Conservation (phyloP, 805 yeast genomes). For the Sugiyamaella smithiae region DNA sequence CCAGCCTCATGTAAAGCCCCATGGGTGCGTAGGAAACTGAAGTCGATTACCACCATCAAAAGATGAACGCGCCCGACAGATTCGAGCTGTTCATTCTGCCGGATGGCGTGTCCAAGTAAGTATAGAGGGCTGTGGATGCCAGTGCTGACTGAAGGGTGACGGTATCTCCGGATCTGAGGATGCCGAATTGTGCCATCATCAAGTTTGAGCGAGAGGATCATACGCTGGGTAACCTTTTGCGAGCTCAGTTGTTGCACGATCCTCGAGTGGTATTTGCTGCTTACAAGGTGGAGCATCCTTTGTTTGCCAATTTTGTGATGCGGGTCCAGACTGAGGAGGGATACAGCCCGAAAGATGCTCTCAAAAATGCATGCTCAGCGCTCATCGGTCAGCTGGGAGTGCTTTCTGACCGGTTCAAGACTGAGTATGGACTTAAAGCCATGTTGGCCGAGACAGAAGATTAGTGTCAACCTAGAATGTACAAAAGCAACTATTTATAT, state of each 20-base stretch:
- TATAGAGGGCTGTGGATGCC: too few species aligned
- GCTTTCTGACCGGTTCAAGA: slow-evolving; percentile 72
- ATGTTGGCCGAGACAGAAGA: slow-evolving; percentile 37
- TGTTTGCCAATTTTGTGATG: slow-evolving; percentile 91
- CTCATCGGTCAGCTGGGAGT: slow-evolving; percentile 75
- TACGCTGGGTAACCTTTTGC: slow-evolving; percentile 85
- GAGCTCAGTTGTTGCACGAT: slow-evolving; percentile 83
- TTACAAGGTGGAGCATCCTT: slow-evolving; percentile 95
- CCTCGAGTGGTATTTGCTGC: slow-evolving; percentile 93
- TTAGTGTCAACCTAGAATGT: too few species aligned
- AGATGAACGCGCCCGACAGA: slow-evolving; percentile 99
- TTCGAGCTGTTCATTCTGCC: slow-evolving; percentile 94
- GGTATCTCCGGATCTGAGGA: slow-evolving; percentile 89
- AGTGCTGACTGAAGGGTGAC: too few species aligned
- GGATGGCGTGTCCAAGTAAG: slow-evolving; percentile 97
- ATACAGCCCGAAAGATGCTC: slow-evolving; percentile 85
- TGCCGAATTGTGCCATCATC: slow-evolving; percentile 90
- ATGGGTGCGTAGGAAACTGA: too few species aligned
- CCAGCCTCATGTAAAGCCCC: too few species aligned
- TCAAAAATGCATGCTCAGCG: slow-evolving; percentile 82
- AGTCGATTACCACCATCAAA: too few species aligned
- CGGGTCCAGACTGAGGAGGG: slow-evolving; percentile 96
- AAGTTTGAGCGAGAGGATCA: slow-evolving; percentile 97
- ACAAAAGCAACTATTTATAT: too few species aligned
- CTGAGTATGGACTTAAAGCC: slow-evolving; percentile 91